Conservation (phyloP, 2,329 filamentous ascomycete genomes). For the Talaromyces sp. region DNA sequence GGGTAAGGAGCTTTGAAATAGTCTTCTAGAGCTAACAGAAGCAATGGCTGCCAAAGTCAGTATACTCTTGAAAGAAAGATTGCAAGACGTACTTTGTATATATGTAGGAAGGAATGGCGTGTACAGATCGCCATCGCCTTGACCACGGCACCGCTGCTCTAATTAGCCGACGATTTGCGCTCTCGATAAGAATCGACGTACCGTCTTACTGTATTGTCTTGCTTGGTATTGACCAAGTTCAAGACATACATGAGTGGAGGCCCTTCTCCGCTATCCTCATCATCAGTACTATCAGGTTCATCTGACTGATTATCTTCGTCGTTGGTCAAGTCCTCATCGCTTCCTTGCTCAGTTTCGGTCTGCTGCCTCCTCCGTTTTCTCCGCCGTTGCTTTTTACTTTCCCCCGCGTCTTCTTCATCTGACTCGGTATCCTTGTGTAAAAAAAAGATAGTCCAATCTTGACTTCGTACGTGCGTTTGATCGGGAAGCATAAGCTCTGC, state of each 20-base stretch:
- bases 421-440: constrained; percentile 89
- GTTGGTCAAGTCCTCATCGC: constrained; percentile 40
- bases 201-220: constrained; percentile 83
- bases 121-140: constrained; percentile 99
- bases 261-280: constrained; percentile 71
- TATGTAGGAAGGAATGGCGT: constrained; percentile 93
- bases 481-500: constrained; percentile 98
- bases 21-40: constrained; percentile 87
- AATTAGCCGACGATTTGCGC: constrained; percentile 17
- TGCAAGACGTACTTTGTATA: constrained; percentile 74
- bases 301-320: constrained; percentile 57
- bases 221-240: constrained; percentile 96
- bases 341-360: constrained; percentile 42
- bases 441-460: constrained; percentile 99
- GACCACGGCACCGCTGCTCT: constrained; percentile 75
- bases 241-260: constrained; percentile 94
- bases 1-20: constrained; percentile 91
- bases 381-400: constrained; percentile 43
- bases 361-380: constrained; percentile 19
- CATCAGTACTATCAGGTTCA: constrained; percentile 48
- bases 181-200: constrained; percentile 29
- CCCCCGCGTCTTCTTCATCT: constrained; percentile 64
- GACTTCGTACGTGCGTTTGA: constrained; percentile 87
- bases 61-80: not conserved
- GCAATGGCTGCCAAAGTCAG: constrained; percentile 61